Percentiles rank a stretch among this genome's conserved stretches.
These are phyloP conservation scores for Leonotis leonurus DNA, from an alignment of 257 asterid species.

Conservation along the genomic window DNA sequence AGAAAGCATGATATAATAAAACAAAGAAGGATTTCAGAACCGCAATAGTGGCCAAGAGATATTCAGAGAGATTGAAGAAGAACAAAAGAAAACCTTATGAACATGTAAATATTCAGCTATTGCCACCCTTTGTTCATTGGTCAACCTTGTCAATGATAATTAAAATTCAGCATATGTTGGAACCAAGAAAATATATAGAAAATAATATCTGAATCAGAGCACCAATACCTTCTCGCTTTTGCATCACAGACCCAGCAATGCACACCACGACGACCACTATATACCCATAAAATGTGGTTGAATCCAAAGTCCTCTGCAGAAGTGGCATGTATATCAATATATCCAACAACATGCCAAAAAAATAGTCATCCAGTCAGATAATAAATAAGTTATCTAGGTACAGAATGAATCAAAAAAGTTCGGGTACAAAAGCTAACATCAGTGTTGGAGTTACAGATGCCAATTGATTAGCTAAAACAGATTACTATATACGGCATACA, in stretches of 20 bases:
- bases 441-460: too few species aligned
- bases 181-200: background rate
- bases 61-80: background rate
- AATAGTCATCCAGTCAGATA: too few species aligned
- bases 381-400: too few species aligned
- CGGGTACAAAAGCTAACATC: too few species aligned
- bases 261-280: constrained; percentile 96
- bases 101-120: constrained; percentile 78
- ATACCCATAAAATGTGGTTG: constrained; percentile 87
- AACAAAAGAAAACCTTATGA: constrained; percentile 49
- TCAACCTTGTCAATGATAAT: constrained; percentile 47
- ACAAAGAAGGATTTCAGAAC: background rate
- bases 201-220: background rate
- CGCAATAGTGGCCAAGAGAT: background rate
- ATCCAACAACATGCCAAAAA: background rate
- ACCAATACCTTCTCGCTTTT: constrained; percentile 74
- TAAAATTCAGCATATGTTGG: constrained; percentile 6
- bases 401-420: too few species aligned
- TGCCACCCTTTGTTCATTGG: constrained; percentile 77
- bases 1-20: constrained; percentile 13
- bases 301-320: constrained; percentile 85
- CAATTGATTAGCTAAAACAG: too few species aligned
- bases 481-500: too few species aligned
- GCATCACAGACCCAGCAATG: constrained; percentile 98
- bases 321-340: constrained; percentile 8